Percentiles rank a stretch among this genome's conserved stretches.
These are phyloP conservation scores for Dothideomycetes sp. DNA, from an alignment of 2,329 filamentous ascomycete genomes.

Conservation along the genomic window DNA sequence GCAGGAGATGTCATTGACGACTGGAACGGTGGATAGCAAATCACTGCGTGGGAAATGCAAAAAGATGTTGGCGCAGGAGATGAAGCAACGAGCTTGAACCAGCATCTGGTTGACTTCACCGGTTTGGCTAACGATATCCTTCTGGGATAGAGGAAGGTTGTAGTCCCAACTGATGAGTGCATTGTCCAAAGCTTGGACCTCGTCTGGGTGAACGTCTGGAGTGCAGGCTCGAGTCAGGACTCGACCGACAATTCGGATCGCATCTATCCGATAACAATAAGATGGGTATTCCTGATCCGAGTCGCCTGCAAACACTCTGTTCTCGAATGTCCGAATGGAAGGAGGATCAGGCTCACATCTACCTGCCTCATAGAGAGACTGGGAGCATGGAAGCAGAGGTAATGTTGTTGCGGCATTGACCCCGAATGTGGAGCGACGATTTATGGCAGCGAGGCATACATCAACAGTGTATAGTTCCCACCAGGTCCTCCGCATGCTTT, in stretches of 20 bases:
- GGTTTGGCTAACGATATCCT: constrained; percentile 57
- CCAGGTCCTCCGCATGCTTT: constrained; percentile 86
- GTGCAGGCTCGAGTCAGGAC: constrained; percentile 48
- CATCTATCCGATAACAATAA: constrained; percentile 74
- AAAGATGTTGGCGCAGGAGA: constrained; percentile 54
- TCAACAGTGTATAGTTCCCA: constrained; percentile 79
- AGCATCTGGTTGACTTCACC: constrained; percentile 78
- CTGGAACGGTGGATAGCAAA: constrained; percentile 53
- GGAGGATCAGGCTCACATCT: constrained; percentile 45
- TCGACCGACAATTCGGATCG: constrained; percentile 66
- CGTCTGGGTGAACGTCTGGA: constrained; percentile 27
- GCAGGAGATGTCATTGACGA: constrained; percentile 37
- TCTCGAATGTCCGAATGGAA: constrained; percentile 66
- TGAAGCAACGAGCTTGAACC: constrained; percentile 81
- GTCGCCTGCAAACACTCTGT: constrained; percentile 61
- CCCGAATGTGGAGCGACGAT: constrained; percentile 60
- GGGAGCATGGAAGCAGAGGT: constrained; percentile 81
- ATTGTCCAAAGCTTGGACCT: constrained; percentile 49
- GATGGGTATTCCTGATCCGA: constrained; percentile 68
- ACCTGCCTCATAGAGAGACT: constrained; percentile 54
- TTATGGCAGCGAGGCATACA: constrained; percentile 73
- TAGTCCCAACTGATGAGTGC: constrained; percentile 67
- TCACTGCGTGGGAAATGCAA: constrained; percentile 73
- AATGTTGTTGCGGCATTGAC: no score
- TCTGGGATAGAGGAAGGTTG: constrained; percentile 65